Conservation (phyloP, 1,284 basidiomycete genomes). For the Cryptococcus maquisensis region DNA sequence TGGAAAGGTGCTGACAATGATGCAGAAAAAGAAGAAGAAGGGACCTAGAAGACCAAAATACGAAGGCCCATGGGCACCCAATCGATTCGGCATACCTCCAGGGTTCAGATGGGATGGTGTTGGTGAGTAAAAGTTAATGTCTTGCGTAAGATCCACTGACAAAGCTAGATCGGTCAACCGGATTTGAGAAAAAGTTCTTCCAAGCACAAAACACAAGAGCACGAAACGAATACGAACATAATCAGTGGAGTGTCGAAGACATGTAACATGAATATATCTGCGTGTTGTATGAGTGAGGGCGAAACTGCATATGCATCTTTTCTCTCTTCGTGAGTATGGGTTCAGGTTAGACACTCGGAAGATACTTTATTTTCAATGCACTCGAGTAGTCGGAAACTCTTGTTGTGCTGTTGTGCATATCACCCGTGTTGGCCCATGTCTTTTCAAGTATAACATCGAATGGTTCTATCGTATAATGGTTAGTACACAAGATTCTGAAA, state of each 20-base stretch:
- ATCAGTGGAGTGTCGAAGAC: slow-evolving; percentile 82
- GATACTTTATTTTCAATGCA: too few relatives aligned
- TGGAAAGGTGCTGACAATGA: slow-evolving; percentile 41
- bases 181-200: slow-evolving; percentile 90
- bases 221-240: slow-evolving; percentile 65
- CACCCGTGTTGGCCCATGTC: too few relatives aligned
- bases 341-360: too few relatives aligned
- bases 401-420: too few relatives aligned
- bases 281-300: not conserved
- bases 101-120: slow-evolving; percentile 97
- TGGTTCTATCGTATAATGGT: too few relatives aligned
- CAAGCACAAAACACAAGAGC: slow-evolving; percentile 71
- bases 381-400: too few relatives aligned
- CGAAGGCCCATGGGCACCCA: slow-evolving; percentile 82
- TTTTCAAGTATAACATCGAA: too few relatives aligned
- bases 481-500: too few relatives aligned
- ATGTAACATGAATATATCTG: slow-evolving; percentile 56
- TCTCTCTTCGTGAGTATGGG: too few relatives aligned
- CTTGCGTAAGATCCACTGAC: not conserved
- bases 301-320: too few relatives aligned
- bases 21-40: slow-evolving; percentile 66
- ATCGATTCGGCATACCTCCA: slow-evolving; percentile 89
- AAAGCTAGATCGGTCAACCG: slow-evolving; percentile 74
- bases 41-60: slow-evolving; percentile 79
- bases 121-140: slow-evolving; percentile 55